Base-by-base conservation (phyloP, 345 rosid genomes). In the Dipteronia dyeriana region DNA sequence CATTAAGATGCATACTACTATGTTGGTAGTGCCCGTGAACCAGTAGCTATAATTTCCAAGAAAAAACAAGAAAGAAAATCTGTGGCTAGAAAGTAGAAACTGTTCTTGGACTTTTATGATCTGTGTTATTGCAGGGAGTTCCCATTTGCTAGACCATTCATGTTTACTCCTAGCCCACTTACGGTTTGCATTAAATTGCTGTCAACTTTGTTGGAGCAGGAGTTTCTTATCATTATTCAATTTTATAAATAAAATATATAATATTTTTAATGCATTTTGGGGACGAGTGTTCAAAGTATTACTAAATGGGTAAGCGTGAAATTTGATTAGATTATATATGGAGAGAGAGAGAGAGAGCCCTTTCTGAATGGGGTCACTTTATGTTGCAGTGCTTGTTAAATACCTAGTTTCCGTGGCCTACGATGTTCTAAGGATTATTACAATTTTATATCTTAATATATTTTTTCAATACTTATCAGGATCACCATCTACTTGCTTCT, bases 401-500 rank as follows among this genome's bases (percentile, higher is more conserved):
- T 68, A 68, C 34, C 34, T 45, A 9, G 6, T 63, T 63, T 11
- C 13, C 9, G 5, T 29, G 39, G 39, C 13, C 19, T 26, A 29
- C 0, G 0, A 63, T 49, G n/a, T 70, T 25, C 70, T 7, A 7
- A 11, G 29, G 23, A 3, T 66, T 14, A 70, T 7, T 76, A 12
- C 39, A 31, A 38, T 31, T 13, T 57, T 53, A 7, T 22, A 53
- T 60, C 54, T 17, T 31, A 20, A 12, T 31, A 5, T 31, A 34
- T 61, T 31, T 74, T 59, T 43, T 75, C 67, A 71, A 56, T 63
- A 39, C 22, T 74, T 76, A 39, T 25, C 90, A 92, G 91, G 91
- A 82, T 60, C 83, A 66, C 49, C 86, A 85, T 54, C 81, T 92
- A 23, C 89, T 95, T 79, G 98, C 98, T 12, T 95, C 98, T 45